phyloP scores from a whole-genome alignment of 371 early-diverging fungal species.

The Apophysomyces elegans region DNA sequence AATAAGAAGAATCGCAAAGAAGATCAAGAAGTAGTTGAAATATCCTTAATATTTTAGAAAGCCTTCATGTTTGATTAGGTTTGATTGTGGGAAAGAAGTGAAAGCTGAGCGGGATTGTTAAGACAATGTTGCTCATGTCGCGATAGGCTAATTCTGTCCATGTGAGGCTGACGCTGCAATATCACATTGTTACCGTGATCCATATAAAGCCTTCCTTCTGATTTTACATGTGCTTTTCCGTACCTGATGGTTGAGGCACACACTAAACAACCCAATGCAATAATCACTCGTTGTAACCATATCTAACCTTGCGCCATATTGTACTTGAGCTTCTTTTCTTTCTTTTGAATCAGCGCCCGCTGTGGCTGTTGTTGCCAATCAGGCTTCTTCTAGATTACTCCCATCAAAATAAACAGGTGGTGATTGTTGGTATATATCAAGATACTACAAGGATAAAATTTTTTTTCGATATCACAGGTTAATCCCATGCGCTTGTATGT shows the following conservation, averaged over 20 bases:
- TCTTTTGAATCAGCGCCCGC: neutral
- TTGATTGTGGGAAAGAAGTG: too few relatives aligned
- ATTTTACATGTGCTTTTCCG: conserved; percentile 8
- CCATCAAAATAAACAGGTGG: neutral
- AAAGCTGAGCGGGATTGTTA: too few relatives aligned
- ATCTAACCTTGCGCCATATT: neutral
- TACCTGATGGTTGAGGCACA: neutral
- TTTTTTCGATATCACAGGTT: neutral
- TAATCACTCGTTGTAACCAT: neutral
- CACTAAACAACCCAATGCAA: neutral
- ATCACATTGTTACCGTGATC: conserved; percentile 11
- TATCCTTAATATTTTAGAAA: too few relatives aligned
- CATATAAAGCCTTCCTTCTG: conserved; percentile 3
- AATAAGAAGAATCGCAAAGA: too few relatives aligned
- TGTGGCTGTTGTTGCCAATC: neutral
- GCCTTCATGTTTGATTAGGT: too few relatives aligned
- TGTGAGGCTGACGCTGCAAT: neutral
- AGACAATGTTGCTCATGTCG: too few relatives aligned
- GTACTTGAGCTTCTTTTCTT: neutral
- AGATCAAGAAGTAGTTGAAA: too few relatives aligned
- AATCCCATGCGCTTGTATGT: conserved; percentile 2
- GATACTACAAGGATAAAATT: neutral
- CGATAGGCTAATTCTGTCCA: neutral
- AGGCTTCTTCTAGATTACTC: neutral
- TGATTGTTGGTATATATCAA: neutral